Base-by-base conservation (phyloP, 768 basidiomycete species). In the Tubosaeta brunneosetosa region DNA sequence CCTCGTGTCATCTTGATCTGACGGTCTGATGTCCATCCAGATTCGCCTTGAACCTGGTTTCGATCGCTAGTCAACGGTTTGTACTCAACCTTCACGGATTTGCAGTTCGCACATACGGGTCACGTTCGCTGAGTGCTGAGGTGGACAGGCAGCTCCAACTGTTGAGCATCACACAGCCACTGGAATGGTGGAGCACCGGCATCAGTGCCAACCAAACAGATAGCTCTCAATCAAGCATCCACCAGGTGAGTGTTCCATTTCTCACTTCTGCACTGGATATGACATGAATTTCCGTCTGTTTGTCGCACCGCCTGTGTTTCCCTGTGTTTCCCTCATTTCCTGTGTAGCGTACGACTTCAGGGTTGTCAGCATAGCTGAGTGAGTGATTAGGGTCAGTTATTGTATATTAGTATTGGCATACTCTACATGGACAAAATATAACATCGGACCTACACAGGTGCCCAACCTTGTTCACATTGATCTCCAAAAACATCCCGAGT, bases 31-130 rank as follows among this genome's bases (percentile, higher is more conserved):
- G 5, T 19, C 32, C 31, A 17, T 31, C n/a, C 41, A 60, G 58
- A 11, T 44, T 57, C 13, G 45, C 50, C 8, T n/a, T 51, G 29
- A 56, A 56, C n/a, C 6, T 60, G 17, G 42, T 58, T 60, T 69
- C 40, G 41, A 52, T 54, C 50, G 55, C 48, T 33, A 59, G 41
- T 47, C 65, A 47, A 52, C 64, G 54, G 54, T 62, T 53, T 38
- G 61, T 53, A 49, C 52, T 53, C 51, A 61, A 51, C 42, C 56
- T 55, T 34, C 50, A 43, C 36, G 52, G 48, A 58, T 59, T 61
- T 29, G 34, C 19, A 6, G 50, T 38, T 14, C 52, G 51, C 17
- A 13, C 52, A 5, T 52, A 53, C 19, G n/a, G 37, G 1, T 34
- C 48, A 0, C 49, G 49, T 32, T 37, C 51, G 9, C 42, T 61